A percentile compares a stretch with the other conserved stretches of the same genome.
Conservation (phyloP, 345 rosid genomes). For the Lepidium sativum region DNA sequence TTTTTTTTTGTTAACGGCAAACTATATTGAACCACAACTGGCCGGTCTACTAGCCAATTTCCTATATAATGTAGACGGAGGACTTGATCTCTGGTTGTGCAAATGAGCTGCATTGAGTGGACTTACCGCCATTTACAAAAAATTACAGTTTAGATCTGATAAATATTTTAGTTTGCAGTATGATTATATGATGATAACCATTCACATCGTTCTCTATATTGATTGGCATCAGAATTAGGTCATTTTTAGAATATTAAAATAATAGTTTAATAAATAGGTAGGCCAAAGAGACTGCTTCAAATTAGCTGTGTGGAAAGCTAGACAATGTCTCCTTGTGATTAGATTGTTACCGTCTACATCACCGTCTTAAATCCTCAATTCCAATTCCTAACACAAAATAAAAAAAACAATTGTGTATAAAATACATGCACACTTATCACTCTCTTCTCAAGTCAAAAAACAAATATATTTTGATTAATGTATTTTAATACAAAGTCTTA, state of each 20-base stretch:
- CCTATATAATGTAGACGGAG: no score
- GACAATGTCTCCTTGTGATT: constrained; percentile 30
- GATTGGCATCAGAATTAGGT: constrained; percentile 3
- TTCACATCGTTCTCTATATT: not conserved
- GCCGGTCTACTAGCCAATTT: no score
- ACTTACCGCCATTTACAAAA: no score
- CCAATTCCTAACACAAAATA: constrained; percentile 8
- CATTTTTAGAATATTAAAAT: not conserved
- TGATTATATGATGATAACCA: not conserved
- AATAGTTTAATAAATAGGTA: constrained; percentile 18
- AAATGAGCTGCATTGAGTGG: no score
- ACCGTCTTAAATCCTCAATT: constrained; percentile 8
- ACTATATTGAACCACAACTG: no score
- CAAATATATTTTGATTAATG: not conserved
- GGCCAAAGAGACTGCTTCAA: constrained; percentile 53
- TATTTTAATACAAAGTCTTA: not conserved
- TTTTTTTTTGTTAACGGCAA: no score
- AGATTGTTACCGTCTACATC: constrained; percentile 35
- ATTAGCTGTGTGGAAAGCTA: constrained; percentile 78
- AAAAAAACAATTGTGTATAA: not conserved
- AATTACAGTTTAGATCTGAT: no score
- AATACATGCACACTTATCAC: constrained; percentile 9
- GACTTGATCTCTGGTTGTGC: no score
- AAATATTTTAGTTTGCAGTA: not conserved
- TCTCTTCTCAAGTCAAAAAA: constrained; percentile 9